Evolutionary conservation across 164 flowering plant genomes (phyloP).

Genomic region (Nymphaea colorata): DNA sequence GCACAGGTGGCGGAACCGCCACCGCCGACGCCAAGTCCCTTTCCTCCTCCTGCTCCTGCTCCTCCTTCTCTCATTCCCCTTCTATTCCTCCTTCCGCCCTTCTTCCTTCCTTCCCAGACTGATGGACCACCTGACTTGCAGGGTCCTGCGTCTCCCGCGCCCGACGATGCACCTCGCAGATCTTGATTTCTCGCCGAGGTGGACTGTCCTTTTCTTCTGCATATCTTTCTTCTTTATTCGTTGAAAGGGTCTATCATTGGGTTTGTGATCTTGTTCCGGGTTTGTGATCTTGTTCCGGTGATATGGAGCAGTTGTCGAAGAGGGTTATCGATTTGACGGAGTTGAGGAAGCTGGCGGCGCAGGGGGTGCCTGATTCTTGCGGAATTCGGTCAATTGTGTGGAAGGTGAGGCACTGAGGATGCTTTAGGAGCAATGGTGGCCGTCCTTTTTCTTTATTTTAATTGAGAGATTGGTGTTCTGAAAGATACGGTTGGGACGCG

Average conservation of each 20-base stretch:
- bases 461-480: background rate
- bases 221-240: background rate
- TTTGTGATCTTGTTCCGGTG: background rate
- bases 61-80: background rate
- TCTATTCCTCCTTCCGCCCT: background rate
- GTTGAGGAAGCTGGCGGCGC: constrained; percentile 62
- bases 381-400: constrained; percentile 80
- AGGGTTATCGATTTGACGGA: constrained; percentile 62
- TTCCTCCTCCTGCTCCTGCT: background rate
- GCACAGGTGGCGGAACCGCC: background rate
- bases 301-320: constrained; percentile 43
- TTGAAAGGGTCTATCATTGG: background rate
- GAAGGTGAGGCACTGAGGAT: constrained; percentile 80
- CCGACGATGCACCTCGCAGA: constrained; percentile 55
- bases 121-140: constrained; percentile 11
- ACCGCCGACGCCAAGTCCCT: background rate
- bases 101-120: background rate
- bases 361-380: constrained; percentile 75
- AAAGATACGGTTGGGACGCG: background rate
- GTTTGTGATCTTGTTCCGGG: too few species aligned
- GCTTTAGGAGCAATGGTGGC: background rate
- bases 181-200: constrained; percentile 75
- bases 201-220: background rate
- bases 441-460: background rate
- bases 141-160: constrained; percentile 14